Percentiles rank a stretch among this genome's conserved stretches.
phyloP scores from a whole-genome alignment of 2,329 filamentous ascomycete species.

The Coniochaeta pulveracea region DNA sequence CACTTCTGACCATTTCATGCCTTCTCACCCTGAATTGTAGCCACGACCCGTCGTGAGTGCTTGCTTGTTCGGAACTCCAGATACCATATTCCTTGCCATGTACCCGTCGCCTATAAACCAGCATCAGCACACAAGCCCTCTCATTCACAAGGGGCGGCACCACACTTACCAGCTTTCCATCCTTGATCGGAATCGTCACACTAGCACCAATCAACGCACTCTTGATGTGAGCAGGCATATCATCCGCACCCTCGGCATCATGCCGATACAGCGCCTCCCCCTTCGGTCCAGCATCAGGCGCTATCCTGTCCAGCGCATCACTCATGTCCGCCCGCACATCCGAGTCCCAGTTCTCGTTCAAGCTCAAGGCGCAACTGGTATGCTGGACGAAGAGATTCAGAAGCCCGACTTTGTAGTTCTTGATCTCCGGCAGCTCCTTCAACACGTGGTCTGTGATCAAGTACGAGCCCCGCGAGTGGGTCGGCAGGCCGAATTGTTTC shows the following conservation, averaged over 20 bases:
- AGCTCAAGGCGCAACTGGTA: slow-evolving; percentile 76
- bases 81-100: slow-evolving; percentile 89
- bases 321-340: slow-evolving; percentile 92
- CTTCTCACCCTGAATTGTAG: slow-evolving; percentile 87
- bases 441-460: slow-evolving; percentile 73
- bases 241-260: slow-evolving; percentile 73
- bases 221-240: slow-evolving; percentile 97
- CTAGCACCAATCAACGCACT: slow-evolving; percentile 79
- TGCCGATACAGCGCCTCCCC: slow-evolving; percentile 73
- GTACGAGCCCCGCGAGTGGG: slow-evolving; percentile 72
- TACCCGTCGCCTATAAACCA: slow-evolving; percentile 42
- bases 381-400: slow-evolving; percentile 92
- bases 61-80: slow-evolving; percentile 72
- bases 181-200: slow-evolving; percentile 79
- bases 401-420: slow-evolving; percentile 72
- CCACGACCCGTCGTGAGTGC: slow-evolving; percentile 74
- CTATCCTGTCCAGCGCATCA: slow-evolving; percentile 84
- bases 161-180: slow-evolving; percentile 62
- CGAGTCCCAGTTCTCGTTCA: slow-evolving; percentile 85
- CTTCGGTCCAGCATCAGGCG: slow-evolving; percentile 62
- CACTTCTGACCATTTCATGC: no score
- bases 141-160: no score
- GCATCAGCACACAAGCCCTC: neutral
- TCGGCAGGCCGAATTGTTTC: slow-evolving; percentile 70
- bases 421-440: slow-evolving; percentile 65